Base-by-base conservation (phyloP, 495 filamentous ascomycete genomes). In the Neurospora intermedia region DNA sequence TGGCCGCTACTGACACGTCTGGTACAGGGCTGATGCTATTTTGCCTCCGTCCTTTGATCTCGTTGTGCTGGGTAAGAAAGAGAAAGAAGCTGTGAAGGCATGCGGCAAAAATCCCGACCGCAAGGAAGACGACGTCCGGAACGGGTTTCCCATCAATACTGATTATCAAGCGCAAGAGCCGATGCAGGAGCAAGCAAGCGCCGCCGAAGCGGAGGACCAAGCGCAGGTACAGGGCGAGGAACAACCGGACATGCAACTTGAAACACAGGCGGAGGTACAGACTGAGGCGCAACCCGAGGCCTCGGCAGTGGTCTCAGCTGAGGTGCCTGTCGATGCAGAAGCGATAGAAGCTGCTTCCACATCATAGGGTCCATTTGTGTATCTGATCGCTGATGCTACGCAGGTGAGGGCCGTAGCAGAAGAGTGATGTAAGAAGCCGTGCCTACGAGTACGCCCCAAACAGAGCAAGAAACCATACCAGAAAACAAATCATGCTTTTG, bases 11-110 rank as follows among this genome's bases (percentile, higher is more conserved):
- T 70, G 6, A 74, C 74, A 27, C 9, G n/a, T 38, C 39, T 23
- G 15, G 18, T 40, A 54, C 42, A 82, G 81, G 54, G 70, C 72
- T 13, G 83, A 83, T 74, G 73, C 43, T 4, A 5, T 79, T 11
- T 75, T 89, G 20, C 86, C 86, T 3, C 54, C 73, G 0, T 84
- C 85, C 4, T 88, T 89, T 72, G 85, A 88, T 62, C 74, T 82
- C 6, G 80, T 89, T 40, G 78, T 81, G 6, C 76, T 89, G 23
- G 82, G 85, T 45, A 80, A 81, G 71, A 88, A 87, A 74, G 86
- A 89, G 80, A 80, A 75, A 43, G 75, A 78, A 0, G 73, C 77
- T 4, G 82, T 89, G 43, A 82, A 75, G 2, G 78, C 71, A 18
- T 78, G 79, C 13, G 79, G 80, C 46, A 83, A 80, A 45, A 86